Conservation (phyloP, 345 rosid genomes). For the Excoecaria cochinchinensis region DNA sequence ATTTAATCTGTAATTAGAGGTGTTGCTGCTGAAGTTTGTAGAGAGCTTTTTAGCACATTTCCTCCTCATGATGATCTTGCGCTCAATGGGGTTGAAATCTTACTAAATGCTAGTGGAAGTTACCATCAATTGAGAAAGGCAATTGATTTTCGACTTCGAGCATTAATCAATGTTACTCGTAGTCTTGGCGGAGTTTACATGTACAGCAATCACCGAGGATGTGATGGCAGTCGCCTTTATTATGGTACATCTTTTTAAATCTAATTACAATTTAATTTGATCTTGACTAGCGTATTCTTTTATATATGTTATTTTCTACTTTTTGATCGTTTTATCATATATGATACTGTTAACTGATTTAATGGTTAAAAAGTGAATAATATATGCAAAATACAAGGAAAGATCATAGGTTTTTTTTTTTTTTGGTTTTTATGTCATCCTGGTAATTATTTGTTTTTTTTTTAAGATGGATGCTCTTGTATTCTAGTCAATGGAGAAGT, state of each 20-base stretch:
- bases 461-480: constrained; percentile 82
- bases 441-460: not conserved
- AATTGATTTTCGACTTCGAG: constrained; percentile 65
- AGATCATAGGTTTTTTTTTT: no score
- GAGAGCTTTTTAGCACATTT: constrained; percentile 75
- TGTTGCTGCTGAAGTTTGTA: constrained; percentile 94
- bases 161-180: constrained; percentile 79
- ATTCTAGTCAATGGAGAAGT: constrained; percentile 82
- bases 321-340: not conserved
- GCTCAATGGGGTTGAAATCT: constrained; percentile 89
- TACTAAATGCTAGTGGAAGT: constrained; percentile 98
- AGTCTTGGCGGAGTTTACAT: constrained; percentile 90
- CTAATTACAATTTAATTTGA: no score
- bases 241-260: constrained; percentile 48
- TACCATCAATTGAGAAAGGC: constrained; percentile 80
- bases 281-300: no score
- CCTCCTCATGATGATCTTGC: constrained; percentile 98
- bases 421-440: no score
- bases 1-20: constrained; percentile 42
- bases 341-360: not conserved
- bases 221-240: constrained; percentile 93
- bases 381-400: no score
- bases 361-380: no score
- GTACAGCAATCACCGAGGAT: constrained; percentile 98
- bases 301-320: not conserved